Base-by-base conservation (phyloP, 2,329 filamentous ascomycete species). In the Xylariomycetidae sp. region DNA sequence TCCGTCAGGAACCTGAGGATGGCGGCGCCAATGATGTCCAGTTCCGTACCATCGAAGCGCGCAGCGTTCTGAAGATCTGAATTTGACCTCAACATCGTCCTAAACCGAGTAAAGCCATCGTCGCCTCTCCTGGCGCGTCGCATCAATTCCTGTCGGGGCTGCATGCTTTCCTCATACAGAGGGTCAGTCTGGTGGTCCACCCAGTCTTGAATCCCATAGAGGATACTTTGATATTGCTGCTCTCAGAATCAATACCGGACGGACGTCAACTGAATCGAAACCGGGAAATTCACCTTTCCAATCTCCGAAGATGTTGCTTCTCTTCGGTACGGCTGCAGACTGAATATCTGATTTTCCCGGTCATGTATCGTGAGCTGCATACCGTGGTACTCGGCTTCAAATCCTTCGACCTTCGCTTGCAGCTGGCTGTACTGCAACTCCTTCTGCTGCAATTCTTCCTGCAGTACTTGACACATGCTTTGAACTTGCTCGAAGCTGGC, bases 321-420 rank as follows among this genome's bases (percentile, higher is more conserved):
- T 25, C 57, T 57, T 12, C 52, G 53, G 34, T 63, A 65, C 6
- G 62, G 60, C 33, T 63, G 60, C 4, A 65, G 52, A 10, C 55
- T 60, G 34, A 65, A 62, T 29, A 64, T 64, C 33, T 64, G 61
- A 6, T 57, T 59, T 27, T 60, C 53, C 1, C 55, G 53, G 22
- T 62, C 58, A 19, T 52, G 50, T 6, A 63, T 46, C 19, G 55
- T 52, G 16, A 54, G 50, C 32, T 49, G 22, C 9, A 36, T 19
- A 19, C 20, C 7, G 10, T 17, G 10, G 12, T 27, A 29, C n/a
- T 34, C 15, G 35, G n/a, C 12, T 18, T 8, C 6, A 10, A 1
- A 16, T 28, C 23, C 10, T 23, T 19, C 17, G 5, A 24, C 10
- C 9, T 12, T 23, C 20, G 12, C 12, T 23, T 23, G 20, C 20